Base-by-base conservation (phyloP, 192 early-diverging fungal species). In the Linnemannia hyalina region DNA sequence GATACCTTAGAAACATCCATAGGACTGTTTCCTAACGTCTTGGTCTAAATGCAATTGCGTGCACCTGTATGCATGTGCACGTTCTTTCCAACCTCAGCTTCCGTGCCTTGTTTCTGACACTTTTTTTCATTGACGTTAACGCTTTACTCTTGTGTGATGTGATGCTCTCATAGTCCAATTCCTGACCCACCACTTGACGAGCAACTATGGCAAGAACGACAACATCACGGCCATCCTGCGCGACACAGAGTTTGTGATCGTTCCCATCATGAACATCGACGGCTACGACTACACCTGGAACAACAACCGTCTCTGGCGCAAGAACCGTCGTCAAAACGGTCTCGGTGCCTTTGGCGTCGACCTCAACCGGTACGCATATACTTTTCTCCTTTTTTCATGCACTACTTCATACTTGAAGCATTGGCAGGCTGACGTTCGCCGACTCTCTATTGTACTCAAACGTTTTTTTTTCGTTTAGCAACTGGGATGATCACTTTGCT, bases 211-310 rank as follows among this genome's bases (percentile, higher is more conserved):
- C 26, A 82, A 80, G 65, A 74, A 88, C n/a, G 68, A 73, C 69
- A 77, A 69, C 29, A 57, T 81, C 32, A 89, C 91, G 13, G 16
- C 75, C 20, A 60, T 91, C n/a, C 79, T 92, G 49, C 88, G 89
- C 35, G 55, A 81, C 32, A 88, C 85, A 32, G 91, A 93, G 80
- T 88, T 92, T 29, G 81, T 91, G 18, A 87, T 93, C 71, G 89
- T 92, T 1, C 93, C 93, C 3, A 70, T 92, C 74, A 89, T 92
- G 81, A 93, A 93, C 85, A 65, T 91, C 32, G 93, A 93, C 77
- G 93, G 93, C 6, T 92, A 92, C 76, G 85, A 88, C n/a, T 91
- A 90, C 80, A 88, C 91, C 13, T 90, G 90, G 83, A 78, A 35
- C 29, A 80, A 70, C 16, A 83, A 88, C 70, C 86, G 91, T 38